Conservation (phyloP, 2,329 filamentous ascomycete genomes). For the Dactylellina leptospora region DNA sequence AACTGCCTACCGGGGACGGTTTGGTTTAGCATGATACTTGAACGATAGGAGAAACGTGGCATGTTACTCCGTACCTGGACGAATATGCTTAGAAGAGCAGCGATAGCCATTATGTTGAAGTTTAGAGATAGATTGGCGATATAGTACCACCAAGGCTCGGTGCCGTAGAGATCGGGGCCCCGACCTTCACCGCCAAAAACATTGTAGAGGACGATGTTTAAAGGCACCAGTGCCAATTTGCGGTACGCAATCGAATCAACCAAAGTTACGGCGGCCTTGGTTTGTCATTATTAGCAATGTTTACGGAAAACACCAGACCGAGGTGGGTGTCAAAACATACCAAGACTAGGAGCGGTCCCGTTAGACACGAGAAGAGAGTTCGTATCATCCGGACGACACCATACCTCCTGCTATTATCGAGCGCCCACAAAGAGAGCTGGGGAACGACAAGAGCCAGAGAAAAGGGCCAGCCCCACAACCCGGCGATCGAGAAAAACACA, state of each 20-base stretch:
- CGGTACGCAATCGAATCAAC: constrained; percentile 67
- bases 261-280: constrained; percentile 40
- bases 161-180: constrained; percentile 92
- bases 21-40: neutral
- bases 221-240: constrained; percentile 77
- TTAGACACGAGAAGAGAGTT: neutral
- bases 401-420: neutral
- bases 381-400: neutral
- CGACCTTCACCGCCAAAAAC: constrained; percentile 79
- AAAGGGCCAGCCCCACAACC: constrained; percentile 93
- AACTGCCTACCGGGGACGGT: constrained; percentile 1
- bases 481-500: constrained; percentile 87
- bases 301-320: neutral
- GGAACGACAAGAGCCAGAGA: constrained; percentile 81
- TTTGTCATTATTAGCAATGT: neutral
- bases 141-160: constrained; percentile 97
- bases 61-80: constrained; percentile 22
- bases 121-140: constrained; percentile 89
- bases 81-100: constrained; percentile 78
- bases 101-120: constrained; percentile 91
- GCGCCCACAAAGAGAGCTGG: constrained; percentile 21
- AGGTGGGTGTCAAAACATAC: constrained; percentile 64
- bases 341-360: constrained; percentile 70
- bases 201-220: constrained; percentile 97
- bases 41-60: neutral